Evolutionary conservation across 75 land plant genomes (phyloP).

Genomic region (Selaginella tamariscina): DNA sequence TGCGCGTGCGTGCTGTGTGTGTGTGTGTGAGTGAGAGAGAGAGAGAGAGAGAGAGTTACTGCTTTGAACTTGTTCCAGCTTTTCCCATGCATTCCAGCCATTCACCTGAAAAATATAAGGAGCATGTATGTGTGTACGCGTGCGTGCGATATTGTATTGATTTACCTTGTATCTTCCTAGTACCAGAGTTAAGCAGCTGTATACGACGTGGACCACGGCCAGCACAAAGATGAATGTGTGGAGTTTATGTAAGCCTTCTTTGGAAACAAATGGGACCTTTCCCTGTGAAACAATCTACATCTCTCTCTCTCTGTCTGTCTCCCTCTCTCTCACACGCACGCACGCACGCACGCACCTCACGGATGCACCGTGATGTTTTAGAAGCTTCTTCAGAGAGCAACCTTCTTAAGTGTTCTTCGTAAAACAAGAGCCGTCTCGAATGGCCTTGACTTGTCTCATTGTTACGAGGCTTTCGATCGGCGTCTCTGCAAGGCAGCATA

Average conservation of each 20-base stretch:
- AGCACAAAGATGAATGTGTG: slow-evolving; percentile 23
- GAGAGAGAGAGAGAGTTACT: background rate
- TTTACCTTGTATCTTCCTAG: slow-evolving; percentile 8
- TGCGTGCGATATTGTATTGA: background rate
- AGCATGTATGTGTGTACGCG: background rate
- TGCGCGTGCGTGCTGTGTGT: too few species aligned
- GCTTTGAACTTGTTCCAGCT: background rate
- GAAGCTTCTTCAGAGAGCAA: background rate
- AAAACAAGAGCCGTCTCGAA: background rate
- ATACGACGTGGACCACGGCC: slow-evolving; percentile 20
- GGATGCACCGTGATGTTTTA: background rate
- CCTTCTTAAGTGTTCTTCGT: background rate
- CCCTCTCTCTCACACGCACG: too few species aligned
- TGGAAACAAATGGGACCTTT: slow-evolving; percentile 18
- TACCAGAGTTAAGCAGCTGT: slow-evolving; percentile 10
- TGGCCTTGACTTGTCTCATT: background rate
- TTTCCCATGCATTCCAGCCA: slow-evolving; percentile 8
- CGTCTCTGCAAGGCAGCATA: slow-evolving; percentile 45
- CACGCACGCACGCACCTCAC: background rate
- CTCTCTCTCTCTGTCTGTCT: background rate
- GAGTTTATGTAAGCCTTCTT: slow-evolving; percentile 21
- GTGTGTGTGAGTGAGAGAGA: background rate
- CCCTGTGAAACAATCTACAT: slow-evolving; percentile 6
- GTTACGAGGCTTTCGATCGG: background rate
- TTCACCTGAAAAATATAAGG: background rate